phyloP scores from a whole-genome alignment of 306 rosid species.

The Trifolium pratense region DNA sequence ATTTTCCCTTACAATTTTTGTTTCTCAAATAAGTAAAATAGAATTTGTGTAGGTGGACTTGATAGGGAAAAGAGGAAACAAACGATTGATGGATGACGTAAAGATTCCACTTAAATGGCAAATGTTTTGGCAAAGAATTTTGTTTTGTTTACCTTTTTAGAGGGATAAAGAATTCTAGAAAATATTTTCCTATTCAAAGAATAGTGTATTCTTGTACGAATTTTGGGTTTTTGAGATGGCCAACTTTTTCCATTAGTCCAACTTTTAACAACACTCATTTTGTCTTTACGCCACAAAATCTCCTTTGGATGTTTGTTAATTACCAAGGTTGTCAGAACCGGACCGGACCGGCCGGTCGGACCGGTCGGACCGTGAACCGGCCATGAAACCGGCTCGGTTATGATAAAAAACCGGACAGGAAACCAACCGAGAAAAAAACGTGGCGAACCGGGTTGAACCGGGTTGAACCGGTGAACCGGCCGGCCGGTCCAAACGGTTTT shows the following conservation, averaged over 20 bases:
- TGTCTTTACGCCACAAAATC: not conserved
- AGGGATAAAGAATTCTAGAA: not conserved
- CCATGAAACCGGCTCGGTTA: too few species aligned
- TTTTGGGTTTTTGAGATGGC: not conserved
- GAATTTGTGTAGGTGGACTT: not conserved
- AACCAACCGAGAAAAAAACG: too few species aligned
- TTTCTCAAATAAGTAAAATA: not conserved
- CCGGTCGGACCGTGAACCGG: too few species aligned
- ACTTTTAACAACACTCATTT: not conserved
- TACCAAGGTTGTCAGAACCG: too few species aligned
- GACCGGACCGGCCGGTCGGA: too few species aligned
- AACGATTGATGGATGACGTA: constrained; percentile 1
- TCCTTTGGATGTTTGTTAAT: not conserved
- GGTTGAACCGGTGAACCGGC: too few species aligned
- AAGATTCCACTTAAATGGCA: constrained; percentile 22
- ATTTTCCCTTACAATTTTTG: not conserved
- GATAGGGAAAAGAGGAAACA: not conserved
- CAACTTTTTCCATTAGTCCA: not conserved
- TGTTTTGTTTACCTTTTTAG: not conserved
- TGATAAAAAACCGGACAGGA: too few species aligned
- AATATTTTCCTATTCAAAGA: not conserved
- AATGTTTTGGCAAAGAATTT: not conserved
- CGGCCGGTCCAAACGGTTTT: too few species aligned
- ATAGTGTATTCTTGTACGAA: not conserved
- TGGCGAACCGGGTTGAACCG: too few species aligned